Evolutionary conservation across 2,329 filamentous ascomycete genomes (phyloP).

Genomic region (Colletotrichum lini): DNA sequence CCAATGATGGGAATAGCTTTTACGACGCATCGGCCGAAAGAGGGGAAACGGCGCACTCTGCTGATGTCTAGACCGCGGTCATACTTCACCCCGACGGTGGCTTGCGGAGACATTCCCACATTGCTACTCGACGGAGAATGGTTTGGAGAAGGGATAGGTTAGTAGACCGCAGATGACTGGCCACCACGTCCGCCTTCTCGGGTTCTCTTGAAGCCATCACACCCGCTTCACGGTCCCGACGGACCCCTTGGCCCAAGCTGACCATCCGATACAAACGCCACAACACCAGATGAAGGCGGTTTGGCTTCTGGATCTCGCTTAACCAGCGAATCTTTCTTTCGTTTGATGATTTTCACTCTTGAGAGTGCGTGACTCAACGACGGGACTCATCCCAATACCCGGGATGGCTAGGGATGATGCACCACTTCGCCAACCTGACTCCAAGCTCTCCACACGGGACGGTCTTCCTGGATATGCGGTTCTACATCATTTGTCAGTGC

Average conservation of each 20-base stretch:
- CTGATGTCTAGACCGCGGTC: conserved; percentile 11
- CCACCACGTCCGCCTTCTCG: conserved; percentile 13
- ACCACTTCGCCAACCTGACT: background rate
- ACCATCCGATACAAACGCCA: conserved; percentile 3
- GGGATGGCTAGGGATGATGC: background rate
- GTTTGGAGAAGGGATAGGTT: background rate
- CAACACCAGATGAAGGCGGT: conserved; percentile 12
- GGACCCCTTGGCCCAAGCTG: conserved; percentile 28
- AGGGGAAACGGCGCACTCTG: conserved; percentile 13
- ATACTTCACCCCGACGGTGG: background rate
- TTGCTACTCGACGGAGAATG: conserved; percentile 3
- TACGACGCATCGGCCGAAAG: conserved; percentile 29
- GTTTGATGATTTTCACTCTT: background rate
- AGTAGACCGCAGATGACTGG: background rate
- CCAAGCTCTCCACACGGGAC: background rate
- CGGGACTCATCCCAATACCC: background rate
- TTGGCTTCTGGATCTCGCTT: background rate
- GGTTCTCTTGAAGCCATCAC: conserved; percentile 8
- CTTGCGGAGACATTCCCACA: background rate
- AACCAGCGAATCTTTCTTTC: conserved; percentile 30
- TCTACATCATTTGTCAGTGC: no score
- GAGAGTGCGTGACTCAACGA: background rate
- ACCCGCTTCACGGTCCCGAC: background rate
- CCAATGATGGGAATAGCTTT: conserved; percentile 14
- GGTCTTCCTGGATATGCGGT: background rate